Evolutionary conservation across 2,329 filamentous ascomycete species (phyloP), one percentile per base, ranked within the genome.

Genomic region (Cryphonectria radicalis): DNA sequence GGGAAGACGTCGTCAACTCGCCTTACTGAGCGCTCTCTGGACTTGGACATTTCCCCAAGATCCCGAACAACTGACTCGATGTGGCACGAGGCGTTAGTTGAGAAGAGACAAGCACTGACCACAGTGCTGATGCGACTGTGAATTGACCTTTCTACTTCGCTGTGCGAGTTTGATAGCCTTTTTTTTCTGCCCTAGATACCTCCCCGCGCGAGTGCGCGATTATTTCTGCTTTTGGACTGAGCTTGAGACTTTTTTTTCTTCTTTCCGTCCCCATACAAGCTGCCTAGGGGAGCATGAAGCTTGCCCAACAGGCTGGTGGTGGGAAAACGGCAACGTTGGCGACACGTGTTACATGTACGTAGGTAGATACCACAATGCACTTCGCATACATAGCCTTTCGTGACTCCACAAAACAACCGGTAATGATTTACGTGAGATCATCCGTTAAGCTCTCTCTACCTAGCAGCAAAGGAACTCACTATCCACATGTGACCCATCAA

Each of bases 1-100:
- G 89, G 78, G 92, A 94, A 59, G 94, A 97, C 70, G 91, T 98
- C 76, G 95, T 98, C 35, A 91, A 97, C 77, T 87, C 88, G 50
- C 86, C 87, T 17, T 91, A 87, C 76, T 90, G 79, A 79, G 63
- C 17, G 35, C 10, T 11, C 17, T 14, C 17, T 13, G 22, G 37
- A 11, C n/a, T 25, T 11, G 28, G 35, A 6, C 25, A 14, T 19
- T 66, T 6, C n/a, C 35, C 7, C 14, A 22, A 14, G 5, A n/a
- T 13, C 35, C 59, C 13, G 19, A 40, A n/a, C 59, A 25, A 14
- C 8, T 40, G 11, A 22, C 7, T 13, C 7, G 59, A 40, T 13
- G 59, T 62, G 59, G 35, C 35, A 14, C 7, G 19, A 40, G 59
- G 22, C 28, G n/a, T 62, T 40, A 62, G 57, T 10, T 37, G 4